Evolutionary conservation across 2,329 filamentous ascomycete species (phyloP).

Genomic region (Calonectria pseudoreteaudii): DNA sequence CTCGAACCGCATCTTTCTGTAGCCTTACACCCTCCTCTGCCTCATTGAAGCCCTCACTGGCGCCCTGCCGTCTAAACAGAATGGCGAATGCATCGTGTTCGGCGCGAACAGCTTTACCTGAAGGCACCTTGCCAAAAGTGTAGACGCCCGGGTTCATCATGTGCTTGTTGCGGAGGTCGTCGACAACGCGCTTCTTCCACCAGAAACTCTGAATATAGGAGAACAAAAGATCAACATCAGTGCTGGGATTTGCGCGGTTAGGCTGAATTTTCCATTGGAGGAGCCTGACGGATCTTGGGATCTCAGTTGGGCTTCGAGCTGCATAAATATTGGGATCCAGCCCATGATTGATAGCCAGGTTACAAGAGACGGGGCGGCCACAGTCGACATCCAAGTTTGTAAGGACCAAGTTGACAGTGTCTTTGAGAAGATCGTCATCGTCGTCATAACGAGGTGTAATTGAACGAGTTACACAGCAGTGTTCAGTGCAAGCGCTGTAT

Average conservation of each 20-base stretch:
- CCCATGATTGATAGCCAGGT: background rate
- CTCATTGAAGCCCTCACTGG: background rate
- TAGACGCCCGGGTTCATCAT: background rate
- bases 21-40: background rate
- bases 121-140: too few relatives aligned
- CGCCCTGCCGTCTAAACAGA: background rate
- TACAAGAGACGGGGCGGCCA: background rate
- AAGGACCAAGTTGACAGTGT: background rate
- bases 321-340: background rate
- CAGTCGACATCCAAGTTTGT: background rate
- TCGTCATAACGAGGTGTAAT: background rate
- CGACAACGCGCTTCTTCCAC: background rate
- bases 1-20: background rate
- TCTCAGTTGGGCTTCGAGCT: background rate
- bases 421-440: background rate
- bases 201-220: background rate
- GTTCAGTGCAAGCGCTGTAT: background rate
- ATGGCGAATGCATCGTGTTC: background rate
- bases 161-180: background rate
- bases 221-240: background rate
- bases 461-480: background rate
- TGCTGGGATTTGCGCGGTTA: background rate
- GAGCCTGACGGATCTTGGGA: background rate
- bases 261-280: background rate
- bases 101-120: background rate